These are phyloP conservation scores for Penicillium steckii DNA, from an alignment of 495 filamentous ascomycete genomes.

Conservation along the genomic window DNA sequence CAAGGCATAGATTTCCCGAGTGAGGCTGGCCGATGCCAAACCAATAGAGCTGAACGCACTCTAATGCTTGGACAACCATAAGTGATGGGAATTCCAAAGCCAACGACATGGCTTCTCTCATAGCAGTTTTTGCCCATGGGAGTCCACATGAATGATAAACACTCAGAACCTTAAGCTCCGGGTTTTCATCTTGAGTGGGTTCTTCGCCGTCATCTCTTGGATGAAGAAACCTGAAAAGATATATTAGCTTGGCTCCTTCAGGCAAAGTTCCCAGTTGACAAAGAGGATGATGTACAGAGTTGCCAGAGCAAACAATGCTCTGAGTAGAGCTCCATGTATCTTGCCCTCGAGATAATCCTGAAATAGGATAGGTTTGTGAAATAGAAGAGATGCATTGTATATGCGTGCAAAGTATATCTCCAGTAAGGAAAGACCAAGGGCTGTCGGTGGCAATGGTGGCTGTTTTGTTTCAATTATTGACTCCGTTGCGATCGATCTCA, in stretches of 20 bases:
- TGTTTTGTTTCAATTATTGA: neutral
- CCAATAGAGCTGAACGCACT: slow-evolving; percentile 1
- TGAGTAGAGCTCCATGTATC: neutral
- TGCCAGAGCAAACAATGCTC: neutral
- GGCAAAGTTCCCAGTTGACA: neutral
- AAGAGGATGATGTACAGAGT: neutral
- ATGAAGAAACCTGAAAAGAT: neutral
- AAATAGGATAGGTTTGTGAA: slow-evolving; percentile 2
- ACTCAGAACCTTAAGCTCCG: neutral
- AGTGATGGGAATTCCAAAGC: slow-evolving; percentile 2
- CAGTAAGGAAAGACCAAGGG: slow-evolving; percentile 1
- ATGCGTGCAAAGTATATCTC: slow-evolving; percentile 7
- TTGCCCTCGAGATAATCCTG: slow-evolving; percentile 1
- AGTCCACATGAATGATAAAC: slow-evolving; percentile 1
- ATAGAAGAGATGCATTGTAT: slow-evolving; percentile 7
- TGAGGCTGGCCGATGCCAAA: neutral
- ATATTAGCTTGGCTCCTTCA: no score
- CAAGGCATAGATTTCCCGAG: neutral
- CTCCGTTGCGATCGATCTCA: neutral
- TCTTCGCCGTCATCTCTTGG: neutral
- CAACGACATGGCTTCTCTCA: neutral
- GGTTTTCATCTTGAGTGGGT: neutral
- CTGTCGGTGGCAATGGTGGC: neutral
- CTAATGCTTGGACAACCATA: neutral
- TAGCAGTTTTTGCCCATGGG: slow-evolving; percentile 3